Evolutionary conservation across 345 rosid genomes (phyloP), one percentile per base, ranked within the genome.

Genomic region (Brassica incana): DNA sequence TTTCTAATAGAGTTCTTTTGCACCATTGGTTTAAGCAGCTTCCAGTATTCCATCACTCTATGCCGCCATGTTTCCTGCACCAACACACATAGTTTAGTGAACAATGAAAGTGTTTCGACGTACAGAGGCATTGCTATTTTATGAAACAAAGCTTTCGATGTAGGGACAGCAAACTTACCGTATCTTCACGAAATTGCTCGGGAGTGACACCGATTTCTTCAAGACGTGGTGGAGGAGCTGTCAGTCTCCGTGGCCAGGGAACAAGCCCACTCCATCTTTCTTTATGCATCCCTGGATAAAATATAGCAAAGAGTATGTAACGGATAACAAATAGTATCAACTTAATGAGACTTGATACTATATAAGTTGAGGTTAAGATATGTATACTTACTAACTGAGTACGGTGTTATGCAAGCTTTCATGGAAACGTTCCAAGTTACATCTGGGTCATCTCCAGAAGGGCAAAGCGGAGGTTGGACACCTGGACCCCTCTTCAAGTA

Each of bases 161-260:
- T 3, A 62, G 6, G 56, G 25, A 67, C 56, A 45, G 38, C 59
- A 52, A 25, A 20, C 83, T 67, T 88, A 94, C 97, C 77, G 90
- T 86, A 78, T 94, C 98, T 81, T 89, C 90, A 60, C 75, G 88
- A 69, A 90, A 94, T 80, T 87, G 86, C 79, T 85, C 87, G 11
- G 93, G 77, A 72, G 85, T 87, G 83, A 94, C 84, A 61, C 88
- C 89, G 5, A 94, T 73, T 80, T 94, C 98, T 79, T 92, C 93
- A 75, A 94, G 88, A 40, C 97, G 97, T 65, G 93, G 98, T 23
- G 97, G 86, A 7, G 90, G 84, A 32, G 88, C 81, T 54, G 83
- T 88, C 25, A 94, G 93, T 81, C 98, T 88, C 80, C 80, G 86
- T 18, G 98, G 98, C 97, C 98, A 94, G 50, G 96, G 97, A 81